phyloP scores from a whole-genome alignment of 192 early-diverging fungal genomes.

The Umbelopsis isabellina region DNA sequence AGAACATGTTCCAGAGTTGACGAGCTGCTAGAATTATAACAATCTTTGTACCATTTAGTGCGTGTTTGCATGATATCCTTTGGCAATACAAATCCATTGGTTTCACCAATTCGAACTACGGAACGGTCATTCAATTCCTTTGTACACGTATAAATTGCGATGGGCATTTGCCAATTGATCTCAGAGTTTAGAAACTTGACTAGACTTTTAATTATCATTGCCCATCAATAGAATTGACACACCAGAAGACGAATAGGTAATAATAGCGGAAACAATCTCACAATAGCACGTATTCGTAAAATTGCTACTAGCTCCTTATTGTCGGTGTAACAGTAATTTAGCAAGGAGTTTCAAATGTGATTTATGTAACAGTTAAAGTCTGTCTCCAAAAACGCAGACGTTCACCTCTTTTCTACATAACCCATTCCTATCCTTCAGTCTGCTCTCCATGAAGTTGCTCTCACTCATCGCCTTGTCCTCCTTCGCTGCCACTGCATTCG shows the following conservation, averaged over 20 bases:
- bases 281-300: neutral
- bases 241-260: too few species aligned
- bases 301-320: neutral
- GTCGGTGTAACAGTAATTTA: neutral
- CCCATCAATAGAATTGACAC: too few species aligned
- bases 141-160: neutral
- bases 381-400: neutral
- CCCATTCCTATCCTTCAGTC: slow-evolving; percentile 13
- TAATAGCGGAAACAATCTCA: too few species aligned
- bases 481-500: neutral
- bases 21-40: too few species aligned
- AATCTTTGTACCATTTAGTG: too few species aligned
- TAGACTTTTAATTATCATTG: too few species aligned
- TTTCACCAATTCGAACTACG: neutral
- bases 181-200: too few species aligned
- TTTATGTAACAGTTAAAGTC: neutral
- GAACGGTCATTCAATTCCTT: neutral
- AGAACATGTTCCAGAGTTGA: too few species aligned
- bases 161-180: too few species aligned
- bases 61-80: too few species aligned
- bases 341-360: slow-evolving; percentile 1
- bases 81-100: neutral
- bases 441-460: neutral
- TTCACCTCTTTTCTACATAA: neutral
- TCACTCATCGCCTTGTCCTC: neutral